Evolutionary conservation across 441 rosid species (phyloP), one percentile per base, ranked within the genome.

Genomic region (Bruguiera hainesii): DNA sequence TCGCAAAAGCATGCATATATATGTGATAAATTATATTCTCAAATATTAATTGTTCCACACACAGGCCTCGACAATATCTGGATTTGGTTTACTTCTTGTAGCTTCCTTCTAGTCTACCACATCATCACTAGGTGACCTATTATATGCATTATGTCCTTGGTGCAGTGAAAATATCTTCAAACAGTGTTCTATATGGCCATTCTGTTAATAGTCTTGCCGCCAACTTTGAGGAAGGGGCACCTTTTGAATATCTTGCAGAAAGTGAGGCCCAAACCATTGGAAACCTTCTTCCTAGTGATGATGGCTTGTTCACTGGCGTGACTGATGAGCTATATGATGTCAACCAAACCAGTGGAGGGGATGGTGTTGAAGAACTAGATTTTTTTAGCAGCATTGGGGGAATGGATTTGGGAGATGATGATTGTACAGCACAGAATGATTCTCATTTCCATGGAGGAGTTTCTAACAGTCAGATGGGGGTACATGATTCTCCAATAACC

Each of bases 251-350:
- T 48, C 73, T 85, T 64, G 80, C 84, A 78, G 87, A 88, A 72
- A 72, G 84, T 67, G 89, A 88, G 79, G 87, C 89, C 20, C 91
- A 78, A 74, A 84, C 91, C 63, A 83, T 88, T 21, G 91, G 88
- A 52, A 83, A 88, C 75, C 91, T 88, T 72, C 94, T 88, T 26
- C 94, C 94, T 3, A 68, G 66, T 65, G 89, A 88, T 9, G 94
- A 86, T 33, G 94, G 86, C 63, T 75, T 88, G 74, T 83, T 88
- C 75, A 80, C 83, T 55, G 91, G 89, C 61, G 78, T 88, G 75
- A 83, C 68, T 18, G 84, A 83, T 75, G 82, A 84, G 73, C 49
- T 78, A 49, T 78, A 81, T 37, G 61, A 49, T 33, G 35, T 50
- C 28, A 65, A 61, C 59, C 80, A 69, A 37, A 74, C 79, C 23